Conservation (phyloP, 1,284 basidiomycete species). For the Gymnopus androsaceus region DNA sequence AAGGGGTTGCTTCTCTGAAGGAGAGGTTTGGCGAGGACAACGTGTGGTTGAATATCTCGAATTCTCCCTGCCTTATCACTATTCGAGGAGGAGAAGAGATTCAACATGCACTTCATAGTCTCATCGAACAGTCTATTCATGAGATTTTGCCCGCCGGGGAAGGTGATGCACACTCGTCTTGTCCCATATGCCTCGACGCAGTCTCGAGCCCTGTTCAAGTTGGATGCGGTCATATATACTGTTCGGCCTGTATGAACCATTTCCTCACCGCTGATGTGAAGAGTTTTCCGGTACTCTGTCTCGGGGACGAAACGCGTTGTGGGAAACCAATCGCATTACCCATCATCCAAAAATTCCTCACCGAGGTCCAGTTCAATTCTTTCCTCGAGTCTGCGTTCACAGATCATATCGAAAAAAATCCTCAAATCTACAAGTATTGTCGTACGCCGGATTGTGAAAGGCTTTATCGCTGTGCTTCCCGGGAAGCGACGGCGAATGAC, state of each 20-base stretch:
- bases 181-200: conserved; percentile 53
- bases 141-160: conserved; percentile 17
- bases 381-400: conserved; percentile 48
- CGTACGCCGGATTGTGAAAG: conserved; percentile 59
- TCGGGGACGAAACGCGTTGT: conserved; percentile 52
- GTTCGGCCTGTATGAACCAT: conserved; percentile 51
- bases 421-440: conserved; percentile 52
- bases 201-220: conserved; percentile 46
- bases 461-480: conserved; percentile 45
- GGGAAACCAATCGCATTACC: conserved; percentile 51
- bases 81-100: conserved; percentile 53
- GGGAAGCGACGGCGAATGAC: background rate
- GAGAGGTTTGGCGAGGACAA: conserved; percentile 53
- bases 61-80: conserved; percentile 37
- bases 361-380: conserved; percentile 41
- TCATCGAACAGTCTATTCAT: conserved; percentile 42
- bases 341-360: conserved; percentile 48
- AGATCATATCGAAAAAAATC: conserved; percentile 45
- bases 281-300: conserved; percentile 52
- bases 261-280: conserved; percentile 45
- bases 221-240: conserved; percentile 56
- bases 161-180: conserved; percentile 24
- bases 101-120: conserved; percentile 40
- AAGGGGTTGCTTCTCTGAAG: conserved; percentile 45
- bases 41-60: conserved; percentile 41